phyloP scores from a whole-genome alignment of 108 stramenopile genomes.

The Skeletonema tropicum region DNA sequence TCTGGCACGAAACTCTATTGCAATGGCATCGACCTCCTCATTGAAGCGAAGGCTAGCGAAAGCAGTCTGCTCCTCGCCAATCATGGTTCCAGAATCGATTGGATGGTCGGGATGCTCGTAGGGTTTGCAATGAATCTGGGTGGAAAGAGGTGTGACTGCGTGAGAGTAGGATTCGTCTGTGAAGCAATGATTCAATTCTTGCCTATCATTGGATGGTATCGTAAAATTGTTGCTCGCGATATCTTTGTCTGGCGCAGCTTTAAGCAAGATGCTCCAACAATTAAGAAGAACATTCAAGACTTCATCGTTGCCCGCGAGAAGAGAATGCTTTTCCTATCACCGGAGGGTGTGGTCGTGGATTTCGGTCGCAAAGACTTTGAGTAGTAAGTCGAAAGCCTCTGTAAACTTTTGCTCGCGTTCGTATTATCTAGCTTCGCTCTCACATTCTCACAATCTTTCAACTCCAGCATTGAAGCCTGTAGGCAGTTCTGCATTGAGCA shows the following conservation, averaged over 20 bases:
- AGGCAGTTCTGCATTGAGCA: constrained; percentile 40
- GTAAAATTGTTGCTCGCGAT: constrained; percentile 50
- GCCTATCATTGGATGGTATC: constrained; percentile 60
- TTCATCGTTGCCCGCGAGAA: constrained; percentile 31
- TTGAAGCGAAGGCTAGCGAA: constrained; percentile 32
- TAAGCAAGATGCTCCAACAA: constrained; percentile 41
- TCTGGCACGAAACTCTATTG: constrained; percentile 40
- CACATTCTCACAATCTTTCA: background rate
- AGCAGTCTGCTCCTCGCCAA: constrained; percentile 42
- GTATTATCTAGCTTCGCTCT: background rate
- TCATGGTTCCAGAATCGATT: constrained; percentile 53
- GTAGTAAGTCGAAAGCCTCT: constrained; percentile 6
- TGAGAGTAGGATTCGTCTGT: constrained; percentile 55
- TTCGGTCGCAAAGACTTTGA: constrained; percentile 37
- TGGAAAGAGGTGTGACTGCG: constrained; percentile 9
- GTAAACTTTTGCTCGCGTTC: background rate
- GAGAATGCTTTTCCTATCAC: constrained; percentile 52
- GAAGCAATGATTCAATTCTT: constrained; percentile 53
- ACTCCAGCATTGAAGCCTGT: constrained; percentile 31
- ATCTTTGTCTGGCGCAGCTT: constrained; percentile 57
- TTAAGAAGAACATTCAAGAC: constrained; percentile 36
- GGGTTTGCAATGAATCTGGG: constrained; percentile 28
- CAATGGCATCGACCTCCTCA: constrained; percentile 38
- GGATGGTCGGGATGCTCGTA: constrained; percentile 57
- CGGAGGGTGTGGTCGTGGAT: constrained; percentile 55